Percentiles rank a stretch among this genome's conserved stretches.
phyloP scores from a whole-genome alignment of 2,329 filamentous ascomycete species.

The Cercospora citrullina region DNA sequence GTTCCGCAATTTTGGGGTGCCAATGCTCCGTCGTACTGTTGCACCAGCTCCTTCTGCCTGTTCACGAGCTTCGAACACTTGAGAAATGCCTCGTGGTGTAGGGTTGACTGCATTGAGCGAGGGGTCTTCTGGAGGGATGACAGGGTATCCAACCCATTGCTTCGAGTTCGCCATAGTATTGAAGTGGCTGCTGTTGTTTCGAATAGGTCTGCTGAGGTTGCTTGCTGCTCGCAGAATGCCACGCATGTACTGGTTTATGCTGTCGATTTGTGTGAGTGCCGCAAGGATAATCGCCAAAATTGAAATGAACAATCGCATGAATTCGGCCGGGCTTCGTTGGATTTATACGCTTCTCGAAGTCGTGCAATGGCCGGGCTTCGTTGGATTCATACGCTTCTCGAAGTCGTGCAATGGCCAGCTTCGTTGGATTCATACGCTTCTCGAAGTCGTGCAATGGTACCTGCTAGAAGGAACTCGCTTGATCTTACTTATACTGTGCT shows the following conservation, averaged over 20 bases:
- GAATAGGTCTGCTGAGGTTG: conserved; percentile 31
- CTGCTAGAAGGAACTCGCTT: conserved; percentile 17
- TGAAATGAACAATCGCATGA: conserved; percentile 37
- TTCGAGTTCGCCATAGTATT: conserved; percentile 37
- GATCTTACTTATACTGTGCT: neutral
- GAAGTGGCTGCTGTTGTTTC: conserved; percentile 36
- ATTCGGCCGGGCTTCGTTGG: conserved; percentile 1
- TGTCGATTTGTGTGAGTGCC: conserved; percentile 32
- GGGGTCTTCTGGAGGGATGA: conserved; percentile 48
- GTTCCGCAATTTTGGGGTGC: conserved; percentile 78
- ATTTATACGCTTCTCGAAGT: conserved; percentile 8
- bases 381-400: conserved; percentile 16
- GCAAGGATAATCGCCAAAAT: conserved; percentile 43
- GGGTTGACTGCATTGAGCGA: conserved; percentile 59
- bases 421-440: conserved; percentile 16
- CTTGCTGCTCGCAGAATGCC: conserved; percentile 38
- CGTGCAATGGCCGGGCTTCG: neutral
- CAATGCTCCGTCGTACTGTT: conserved; percentile 81
- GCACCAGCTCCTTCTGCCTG: conserved; percentile 88
- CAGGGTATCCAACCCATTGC: conserved; percentile 51
- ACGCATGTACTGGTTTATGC: conserved; percentile 41
- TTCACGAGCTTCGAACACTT: conserved; percentile 80
- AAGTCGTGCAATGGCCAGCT: neutral
- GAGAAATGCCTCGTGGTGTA: conserved; percentile 71
- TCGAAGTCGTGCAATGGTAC: neutral